phyloP scores from a whole-genome alignment of 169 alveolate species.

The Eimeria praecox region DNA sequence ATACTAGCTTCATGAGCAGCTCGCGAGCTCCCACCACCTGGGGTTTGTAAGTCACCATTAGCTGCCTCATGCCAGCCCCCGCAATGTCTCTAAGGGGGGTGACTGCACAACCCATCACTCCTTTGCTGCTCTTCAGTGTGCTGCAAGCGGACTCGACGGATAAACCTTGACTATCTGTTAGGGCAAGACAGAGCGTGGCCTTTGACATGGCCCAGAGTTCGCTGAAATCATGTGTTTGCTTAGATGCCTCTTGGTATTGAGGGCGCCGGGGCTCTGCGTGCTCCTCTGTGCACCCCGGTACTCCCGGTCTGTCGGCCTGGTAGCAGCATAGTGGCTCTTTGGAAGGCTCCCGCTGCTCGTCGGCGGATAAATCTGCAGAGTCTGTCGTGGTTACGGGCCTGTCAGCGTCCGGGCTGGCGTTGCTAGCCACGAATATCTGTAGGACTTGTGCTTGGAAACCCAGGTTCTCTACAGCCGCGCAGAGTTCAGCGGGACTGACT shows the following conservation, averaged over 20 bases:
- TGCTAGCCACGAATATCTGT: conserved; percentile 29
- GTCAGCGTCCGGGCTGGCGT: background rate
- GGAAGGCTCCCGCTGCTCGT: background rate
- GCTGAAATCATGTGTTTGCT: background rate
- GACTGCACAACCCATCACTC: conserved; percentile 49
- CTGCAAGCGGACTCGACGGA: conserved; percentile 51
- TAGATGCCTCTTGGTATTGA: background rate
- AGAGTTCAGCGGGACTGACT: conserved; percentile 39
- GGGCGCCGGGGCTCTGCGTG: background rate
- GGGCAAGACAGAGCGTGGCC: conserved; percentile 31
- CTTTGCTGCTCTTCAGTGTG: conserved; percentile 27
- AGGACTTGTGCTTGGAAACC: conserved; percentile 64
- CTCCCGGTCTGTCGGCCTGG: background rate
- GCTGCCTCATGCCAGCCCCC: background rate
- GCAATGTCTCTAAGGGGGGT: background rate
- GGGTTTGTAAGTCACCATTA: conserved; percentile 62
- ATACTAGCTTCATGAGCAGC: background rate
- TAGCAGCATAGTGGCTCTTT: background rate
- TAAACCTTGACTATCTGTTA: background rate
- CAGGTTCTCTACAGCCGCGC: conserved; percentile 30
- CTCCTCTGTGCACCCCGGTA: background rate
- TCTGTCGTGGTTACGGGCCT: background rate
- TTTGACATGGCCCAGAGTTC: conserved; percentile 16
- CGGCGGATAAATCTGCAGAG: background rate
- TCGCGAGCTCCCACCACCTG: conserved; percentile 55